Base-by-base conservation (phyloP, 371 early-diverging fungal genomes). In the Mucor piriformis region DNA sequence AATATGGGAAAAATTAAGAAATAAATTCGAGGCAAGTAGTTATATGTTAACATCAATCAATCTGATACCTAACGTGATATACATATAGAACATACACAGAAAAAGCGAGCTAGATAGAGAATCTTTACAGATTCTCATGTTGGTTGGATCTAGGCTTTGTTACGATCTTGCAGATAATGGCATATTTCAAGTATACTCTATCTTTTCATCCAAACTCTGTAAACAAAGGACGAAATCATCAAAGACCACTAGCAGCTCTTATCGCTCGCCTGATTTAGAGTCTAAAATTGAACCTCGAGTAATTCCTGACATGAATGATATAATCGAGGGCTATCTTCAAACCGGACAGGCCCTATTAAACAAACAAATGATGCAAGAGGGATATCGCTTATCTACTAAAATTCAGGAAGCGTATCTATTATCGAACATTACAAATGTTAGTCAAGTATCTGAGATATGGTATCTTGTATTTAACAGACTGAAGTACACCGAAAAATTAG, bases 71-170 rank as follows among this genome's bases (percentile, higher is more conserved):
- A 20, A 34, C 21, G 13, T 13, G 6, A 40, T 16, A 15, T 40
- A n/a, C 16, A 40, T 44, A 18, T 25, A 61, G 57, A 29, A 46
- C 33, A 25, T 66, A 16, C 20, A 61, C 27, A 35, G 43, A 47
- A 27, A 18, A 6, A 25, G 32, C 27, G 44, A 54, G 34, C n/a
- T 59, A 12, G 48, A 64, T 37, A 50, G 27, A 35, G 3, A 7
- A 6, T 52, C 50, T 2, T 11, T 57, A 21, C 51, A 57, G 7
- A 56, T 61, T 1, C 50, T 75, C 1, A 52, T 66, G 11, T 35
- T 76, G n/a, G 58, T 76, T 6, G 69, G 69, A 38, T 82, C 85
- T 15, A 78, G 80, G 7, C 64, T 85, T 15, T 82, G 79, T 50
- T 79, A 82, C 35, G 74, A 83, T 49, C 44, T 83, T 6, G 75